Evolutionary conservation across 1,139 yeast species (phyloP).

Genomic region (Arxiozyma telluris): DNA sequence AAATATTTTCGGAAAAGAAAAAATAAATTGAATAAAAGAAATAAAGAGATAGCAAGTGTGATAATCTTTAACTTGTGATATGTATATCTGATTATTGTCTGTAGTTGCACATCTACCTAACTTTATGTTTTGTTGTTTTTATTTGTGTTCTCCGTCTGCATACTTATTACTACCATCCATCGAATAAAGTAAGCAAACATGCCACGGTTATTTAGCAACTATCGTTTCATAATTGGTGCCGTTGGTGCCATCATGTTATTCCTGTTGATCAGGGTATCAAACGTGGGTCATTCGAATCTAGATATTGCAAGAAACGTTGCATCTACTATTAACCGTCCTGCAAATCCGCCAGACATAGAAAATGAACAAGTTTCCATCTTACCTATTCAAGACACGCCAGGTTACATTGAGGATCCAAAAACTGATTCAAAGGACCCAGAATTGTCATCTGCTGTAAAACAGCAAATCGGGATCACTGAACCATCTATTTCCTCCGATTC

Average conservation of each 20-base stretch:
- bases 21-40: too few relatives aligned
- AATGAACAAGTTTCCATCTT: constrained; percentile 5
- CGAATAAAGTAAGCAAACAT: constrained; percentile 2
- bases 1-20: too few relatives aligned
- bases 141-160: too few relatives aligned
- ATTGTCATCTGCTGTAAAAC: constrained; percentile 23
- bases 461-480: not conserved
- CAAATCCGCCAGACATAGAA: constrained; percentile 16
- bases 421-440: constrained; percentile 17
- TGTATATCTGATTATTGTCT: not conserved
- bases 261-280: constrained; percentile 25
- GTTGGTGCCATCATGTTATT: constrained; percentile 28
- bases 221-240: constrained; percentile 29
- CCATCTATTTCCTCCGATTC: not conserved
- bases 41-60: too few relatives aligned
- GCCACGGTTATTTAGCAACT: constrained; percentile 23
- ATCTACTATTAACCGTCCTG: constrained; percentile 14
- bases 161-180: not conserved
- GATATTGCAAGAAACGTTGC: constrained; percentile 18
- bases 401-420: constrained; percentile 18
- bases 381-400: constrained; percentile 23
- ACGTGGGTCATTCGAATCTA: constrained; percentile 7
- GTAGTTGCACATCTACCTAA: not conserved
- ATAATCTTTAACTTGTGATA: too few relatives aligned
- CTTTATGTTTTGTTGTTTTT: too few relatives aligned